Evolutionary conservation across 306 rosid species (phyloP), one percentile per base, ranked within the genome.

Genomic region (Vigna hirtella): DNA sequence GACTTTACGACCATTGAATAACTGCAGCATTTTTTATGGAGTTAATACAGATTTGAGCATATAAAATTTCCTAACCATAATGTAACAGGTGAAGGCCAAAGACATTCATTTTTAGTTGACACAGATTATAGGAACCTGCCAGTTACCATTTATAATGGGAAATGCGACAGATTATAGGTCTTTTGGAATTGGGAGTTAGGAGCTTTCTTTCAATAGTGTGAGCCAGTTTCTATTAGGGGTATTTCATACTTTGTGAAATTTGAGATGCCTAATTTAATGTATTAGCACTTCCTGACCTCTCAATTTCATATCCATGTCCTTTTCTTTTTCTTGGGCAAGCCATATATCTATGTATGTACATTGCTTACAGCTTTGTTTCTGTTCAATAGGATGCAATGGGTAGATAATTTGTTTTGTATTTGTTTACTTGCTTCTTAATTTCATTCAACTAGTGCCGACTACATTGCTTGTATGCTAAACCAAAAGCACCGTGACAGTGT

Each of bases 261-360:
- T 67, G 77, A 81, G 48, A 45, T 65, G 75, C 65, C 62, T 66
- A 15, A 57, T 67, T 66, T 75, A 10, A 51, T 75, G 43, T 42
- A 61, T 69, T 42, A 76, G 38, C 40, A 20, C 40, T 69, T 47
- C 50, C 1, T 28, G 56, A 53, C 66, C 66, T 77, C 10, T 36
- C 6, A 73, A 15, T 40, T 38, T 75, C 76, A n/a, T 47, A 55
- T 79, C 34, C 55, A 7, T 52, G 49, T 22, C 34, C 1, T 22
- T 22, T 11, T 24, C 24, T 57, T 12, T 13, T 15, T 7, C 10
- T 12, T 26, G 11, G 40, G 18, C 9, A 5, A 13, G 10, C 18
- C 70, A 13, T 34, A 34, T 79, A 34, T 79, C 50, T 65, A 9
- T 55, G 50, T 65, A 9, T 55, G 50, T 36, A 50, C 70, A 0